Evolutionary conservation across 2,329 filamentous ascomycete species (phyloP), one percentile per base, ranked within the genome.

Genomic region (Trichophyton schoenleinii): DNA sequence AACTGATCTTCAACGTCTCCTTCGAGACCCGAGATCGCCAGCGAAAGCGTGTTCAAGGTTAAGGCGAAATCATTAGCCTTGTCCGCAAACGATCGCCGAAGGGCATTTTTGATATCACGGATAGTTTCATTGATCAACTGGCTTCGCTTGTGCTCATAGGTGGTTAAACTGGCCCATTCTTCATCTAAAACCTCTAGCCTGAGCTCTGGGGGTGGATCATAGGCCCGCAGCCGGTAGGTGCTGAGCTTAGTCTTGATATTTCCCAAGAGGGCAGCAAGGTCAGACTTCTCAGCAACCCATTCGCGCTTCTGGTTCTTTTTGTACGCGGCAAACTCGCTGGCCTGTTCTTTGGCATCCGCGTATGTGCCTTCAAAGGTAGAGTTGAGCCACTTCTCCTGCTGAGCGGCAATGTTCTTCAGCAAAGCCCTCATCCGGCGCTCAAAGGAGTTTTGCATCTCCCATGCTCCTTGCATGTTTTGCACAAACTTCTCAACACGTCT

Each of bases 231-330:
- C 58, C 91, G 86, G 73, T 99, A 99, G 46, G 94, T 99, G 68
- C 89, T 91, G 68, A 99, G 80, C 74, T 99, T 99, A 0, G 94
- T 99, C 80, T 96, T 97, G 81, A 99, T 97, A 74, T 99, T 99
- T 41, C 94, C 94, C 61, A 99, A 78, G 63, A 99, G 77, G 3
- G 92, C 94, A 41, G 91, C 90, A 61, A 99, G 80, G 70, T 99
- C 94, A 62, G 90, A 95, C 80, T 96, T 97, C 77, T 99, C 94
- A 0, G 90, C 94, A 31, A 99, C 94, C 94, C 94, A 99, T 63
- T 89, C 85, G 63, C 94, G 84, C 79, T 99, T 99, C 75, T 88
- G 83, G 60, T 87, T 91, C 68, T 85, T 84, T 77, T 97, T 99
- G 79, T 96, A 96, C n/a, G 81, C 80, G 28, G 88, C 85, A 74